Percentiles rank a stretch among this genome's conserved stretches.
Evolutionary conservation across 139 green algal genomes (phyloP).

Genomic region (Chlorella vulgaris): DNA sequence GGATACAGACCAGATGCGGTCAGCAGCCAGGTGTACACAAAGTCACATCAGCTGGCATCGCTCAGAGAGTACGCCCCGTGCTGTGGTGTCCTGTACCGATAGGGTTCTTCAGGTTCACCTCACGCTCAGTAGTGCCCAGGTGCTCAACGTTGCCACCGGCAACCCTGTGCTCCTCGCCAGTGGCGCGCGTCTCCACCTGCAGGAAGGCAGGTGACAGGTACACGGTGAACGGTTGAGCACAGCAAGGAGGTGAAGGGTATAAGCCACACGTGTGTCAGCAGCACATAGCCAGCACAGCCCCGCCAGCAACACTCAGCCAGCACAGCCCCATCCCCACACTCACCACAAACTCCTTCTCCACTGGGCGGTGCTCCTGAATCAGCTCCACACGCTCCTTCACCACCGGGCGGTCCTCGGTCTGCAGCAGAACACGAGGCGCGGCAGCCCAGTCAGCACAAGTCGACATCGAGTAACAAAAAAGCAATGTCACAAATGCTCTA

Average conservation of each 20-base stretch:
- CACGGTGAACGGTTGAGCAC: background rate
- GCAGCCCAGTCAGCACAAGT: background rate
- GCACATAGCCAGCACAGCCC: background rate
- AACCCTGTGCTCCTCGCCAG: slow-evolving; percentile 1
- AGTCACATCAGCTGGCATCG: no score
- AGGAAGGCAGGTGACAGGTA: no score
- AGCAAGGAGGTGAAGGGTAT: background rate
- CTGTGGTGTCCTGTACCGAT: no score
- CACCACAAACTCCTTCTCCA: slow-evolving; percentile 61
- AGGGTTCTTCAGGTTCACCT: no score
- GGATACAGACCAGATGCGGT: no score
- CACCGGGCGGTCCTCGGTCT: slow-evolving; percentile 47
- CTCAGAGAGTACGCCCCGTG: no score
- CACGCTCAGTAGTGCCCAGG: slow-evolving; percentile 15
- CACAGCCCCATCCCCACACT: background rate
- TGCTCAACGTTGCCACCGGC: slow-evolving; percentile 7
- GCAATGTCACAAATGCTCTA: no score
- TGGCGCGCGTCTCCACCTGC: slow-evolving; percentile 21
- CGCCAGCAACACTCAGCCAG: no score
- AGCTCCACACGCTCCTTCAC: slow-evolving; percentile 40
- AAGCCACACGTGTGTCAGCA: background rate
- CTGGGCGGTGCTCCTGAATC: slow-evolving; percentile 48
- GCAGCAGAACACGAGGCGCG: background rate
- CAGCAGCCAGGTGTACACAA: no score
- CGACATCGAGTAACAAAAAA: no score